Evolutionary conservation across 495 filamentous ascomycete genomes (phyloP), one percentile per base, ranked within the genome.

Genomic region (Xylaria nigripes): DNA sequence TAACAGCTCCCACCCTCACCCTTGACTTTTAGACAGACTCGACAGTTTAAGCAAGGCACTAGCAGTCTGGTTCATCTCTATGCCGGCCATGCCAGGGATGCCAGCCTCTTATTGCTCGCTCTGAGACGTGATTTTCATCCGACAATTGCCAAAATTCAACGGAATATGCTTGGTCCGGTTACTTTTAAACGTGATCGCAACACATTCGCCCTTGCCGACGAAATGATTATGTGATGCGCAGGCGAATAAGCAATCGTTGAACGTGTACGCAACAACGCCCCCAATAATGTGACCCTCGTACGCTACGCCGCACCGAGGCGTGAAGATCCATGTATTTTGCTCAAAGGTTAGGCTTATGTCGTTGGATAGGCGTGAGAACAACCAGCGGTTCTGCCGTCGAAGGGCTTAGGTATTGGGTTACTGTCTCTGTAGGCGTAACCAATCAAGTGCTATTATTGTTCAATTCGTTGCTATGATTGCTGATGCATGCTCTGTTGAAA

Each of bases 141-240:
- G 44, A 9, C 50, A 51, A 32, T 51, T 51, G 22, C 50, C 50
- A 25, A 41, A 61, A 41, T 61, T 18, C 2, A 1, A 10, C 16
- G 30, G 22, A 18, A 61, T 32, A 21, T 16, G 42, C 9, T 6
- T 2, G 13, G 49, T 23, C 22, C 59, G 49, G 36, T 58, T 24
- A 15, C 36, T 27, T 36, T 38, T 22, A 25, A 61, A 61, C 15
- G 49, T 44, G 29, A 56, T 45, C n/a, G 46, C 55, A n/a, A 9
- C 40, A 41, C 61, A 64, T 36, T 45, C 43, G 21, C 42, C 23
- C 5, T 27, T 3, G 30, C 41, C 51, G 12, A 15, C 32, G 49
- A 53, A 56, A n/a, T 22, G 22, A 30, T 64, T 64, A 50, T 61
- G 55, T 7, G 48, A 40, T 6, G 61, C 58, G 36, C 58, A 64